Evolutionary conservation across 2,329 filamentous ascomycete genomes (phyloP).

Genomic region (Claviceps lovelessii): DNA sequence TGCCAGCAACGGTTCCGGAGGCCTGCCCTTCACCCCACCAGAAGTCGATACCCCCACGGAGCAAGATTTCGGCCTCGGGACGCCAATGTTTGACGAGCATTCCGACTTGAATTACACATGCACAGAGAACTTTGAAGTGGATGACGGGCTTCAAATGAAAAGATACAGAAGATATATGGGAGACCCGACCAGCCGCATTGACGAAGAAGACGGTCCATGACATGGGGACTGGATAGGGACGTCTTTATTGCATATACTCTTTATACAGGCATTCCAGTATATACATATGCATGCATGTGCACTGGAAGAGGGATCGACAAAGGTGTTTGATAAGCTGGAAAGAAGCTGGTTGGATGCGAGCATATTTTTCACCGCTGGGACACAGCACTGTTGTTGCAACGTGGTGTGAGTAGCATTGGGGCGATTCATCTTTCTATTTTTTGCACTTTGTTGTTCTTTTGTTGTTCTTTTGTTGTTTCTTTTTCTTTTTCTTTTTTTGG

Average conservation of each 20-base stretch:
- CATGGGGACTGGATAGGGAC: neutral
- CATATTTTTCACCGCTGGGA: no score
- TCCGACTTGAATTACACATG: slow-evolving; percentile 18
- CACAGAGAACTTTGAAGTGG: slow-evolving; percentile 16
- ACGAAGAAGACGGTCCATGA: slow-evolving; percentile 20
- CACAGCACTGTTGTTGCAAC: neutral
- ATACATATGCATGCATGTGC: no score
- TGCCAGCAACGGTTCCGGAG: slow-evolving; percentile 17
- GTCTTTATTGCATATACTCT: neutral
- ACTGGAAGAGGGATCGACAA: neutral
- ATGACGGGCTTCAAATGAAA: slow-evolving; percentile 23
- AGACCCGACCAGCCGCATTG: slow-evolving; percentile 21
- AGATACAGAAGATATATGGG: slow-evolving; percentile 20
- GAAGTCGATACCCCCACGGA: slow-evolving; percentile 21
- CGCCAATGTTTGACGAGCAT: slow-evolving; percentile 11
- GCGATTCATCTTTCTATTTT: neutral
- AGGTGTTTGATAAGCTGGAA: neutral
- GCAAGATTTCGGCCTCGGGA: slow-evolving; percentile 13
- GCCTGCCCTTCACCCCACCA: slow-evolving; percentile 22
- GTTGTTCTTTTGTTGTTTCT: neutral
- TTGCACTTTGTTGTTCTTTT: neutral
- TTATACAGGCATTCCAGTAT: neutral
- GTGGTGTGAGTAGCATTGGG: neutral
- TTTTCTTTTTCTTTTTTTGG: neutral
- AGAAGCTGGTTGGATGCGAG: neutral